Conservation (phyloP, 768 basidiomycete species). For the Mycena latifolia region DNA sequence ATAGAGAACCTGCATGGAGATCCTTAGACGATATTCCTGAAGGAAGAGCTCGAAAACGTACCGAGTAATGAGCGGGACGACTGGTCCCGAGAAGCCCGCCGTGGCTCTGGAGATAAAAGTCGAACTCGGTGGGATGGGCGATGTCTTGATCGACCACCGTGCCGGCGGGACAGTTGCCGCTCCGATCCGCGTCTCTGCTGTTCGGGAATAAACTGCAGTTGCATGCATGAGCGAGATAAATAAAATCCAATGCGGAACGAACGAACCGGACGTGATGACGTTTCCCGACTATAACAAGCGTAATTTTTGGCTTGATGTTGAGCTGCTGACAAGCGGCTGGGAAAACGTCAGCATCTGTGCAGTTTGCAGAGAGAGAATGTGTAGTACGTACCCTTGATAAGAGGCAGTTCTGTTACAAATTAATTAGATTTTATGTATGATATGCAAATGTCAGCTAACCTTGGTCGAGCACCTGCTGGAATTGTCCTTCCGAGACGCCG, state of each 20-base stretch:
- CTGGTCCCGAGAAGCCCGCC: slow-evolving; percentile 85
- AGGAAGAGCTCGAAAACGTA: slow-evolving; percentile 37
- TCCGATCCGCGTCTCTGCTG: slow-evolving; percentile 65
- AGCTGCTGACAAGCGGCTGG: slow-evolving; percentile 74
- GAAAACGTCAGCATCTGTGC: slow-evolving; percentile 8
- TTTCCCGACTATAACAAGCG: slow-evolving; percentile 85
- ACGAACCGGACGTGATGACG: slow-evolving; percentile 68
- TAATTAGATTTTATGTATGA: background rate
- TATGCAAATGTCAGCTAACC: slow-evolving; percentile 53
- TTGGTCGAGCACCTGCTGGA: slow-evolving; percentile 64
- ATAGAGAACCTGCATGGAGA: slow-evolving; percentile 48
- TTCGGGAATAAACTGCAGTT: slow-evolving; percentile 57
- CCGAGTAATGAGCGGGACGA: slow-evolving; percentile 60
- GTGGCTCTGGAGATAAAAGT: slow-evolving; percentile 85
- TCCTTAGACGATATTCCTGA: background rate
- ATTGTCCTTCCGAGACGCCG: slow-evolving; percentile 69
- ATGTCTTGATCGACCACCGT: slow-evolving; percentile 83
- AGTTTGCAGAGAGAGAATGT: slow-evolving; percentile 37
- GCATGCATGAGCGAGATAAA: background rate
- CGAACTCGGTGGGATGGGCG: slow-evolving; percentile 78
- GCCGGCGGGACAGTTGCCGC: slow-evolving; percentile 82
- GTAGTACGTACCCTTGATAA: slow-evolving; percentile 64
- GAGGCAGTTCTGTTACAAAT: slow-evolving; percentile 67
- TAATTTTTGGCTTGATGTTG: slow-evolving; percentile 74
- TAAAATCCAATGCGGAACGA: background rate